Conservation (phyloP, 2,329 filamentous ascomycete genomes). For the Sporothrix curviconia region DNA sequence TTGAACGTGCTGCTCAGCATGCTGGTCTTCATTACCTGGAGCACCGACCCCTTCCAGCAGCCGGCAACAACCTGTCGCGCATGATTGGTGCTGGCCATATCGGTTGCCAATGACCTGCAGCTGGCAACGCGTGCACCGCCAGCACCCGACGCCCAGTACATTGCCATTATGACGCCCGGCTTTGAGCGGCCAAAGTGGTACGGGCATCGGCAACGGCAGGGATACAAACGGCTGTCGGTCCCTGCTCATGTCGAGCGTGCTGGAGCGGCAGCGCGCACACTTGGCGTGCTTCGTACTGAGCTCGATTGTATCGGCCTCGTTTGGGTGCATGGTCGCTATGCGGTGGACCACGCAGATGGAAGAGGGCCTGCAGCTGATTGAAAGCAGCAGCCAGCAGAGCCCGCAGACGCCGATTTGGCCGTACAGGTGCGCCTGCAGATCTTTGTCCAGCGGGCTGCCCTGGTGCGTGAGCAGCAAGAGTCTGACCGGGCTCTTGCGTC, state of each 20-base stretch:
- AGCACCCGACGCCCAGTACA: constrained; percentile 25
- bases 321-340: constrained; percentile 29
- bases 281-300: constrained; percentile 28
- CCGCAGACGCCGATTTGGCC: constrained; percentile 27
- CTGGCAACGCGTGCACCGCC: constrained; percentile 25
- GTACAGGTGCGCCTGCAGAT: constrained; percentile 33
- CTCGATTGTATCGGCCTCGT: constrained; percentile 29
- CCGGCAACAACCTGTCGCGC: constrained; percentile 26
- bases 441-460: constrained; percentile 26
- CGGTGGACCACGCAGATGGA: constrained; percentile 35
- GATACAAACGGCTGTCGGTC: background rate
- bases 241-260: constrained; percentile 18
- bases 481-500: background rate
- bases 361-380: constrained; percentile 27
- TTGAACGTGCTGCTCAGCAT: constrained; percentile 32
- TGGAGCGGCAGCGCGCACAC: constrained; percentile 26
- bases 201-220: background rate
- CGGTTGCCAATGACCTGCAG: constrained; percentile 31
- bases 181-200: constrained; percentile 12
- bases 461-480: constrained; percentile 26
- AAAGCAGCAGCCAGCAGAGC: constrained; percentile 18
- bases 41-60: constrained; percentile 27
- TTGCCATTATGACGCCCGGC: constrained; percentile 27
- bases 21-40: constrained; percentile 33
- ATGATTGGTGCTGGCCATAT: constrained; percentile 33